Evolutionary conservation across 1,284 basidiomycete genomes (phyloP).

Genomic region (Athelia sp.): DNA sequence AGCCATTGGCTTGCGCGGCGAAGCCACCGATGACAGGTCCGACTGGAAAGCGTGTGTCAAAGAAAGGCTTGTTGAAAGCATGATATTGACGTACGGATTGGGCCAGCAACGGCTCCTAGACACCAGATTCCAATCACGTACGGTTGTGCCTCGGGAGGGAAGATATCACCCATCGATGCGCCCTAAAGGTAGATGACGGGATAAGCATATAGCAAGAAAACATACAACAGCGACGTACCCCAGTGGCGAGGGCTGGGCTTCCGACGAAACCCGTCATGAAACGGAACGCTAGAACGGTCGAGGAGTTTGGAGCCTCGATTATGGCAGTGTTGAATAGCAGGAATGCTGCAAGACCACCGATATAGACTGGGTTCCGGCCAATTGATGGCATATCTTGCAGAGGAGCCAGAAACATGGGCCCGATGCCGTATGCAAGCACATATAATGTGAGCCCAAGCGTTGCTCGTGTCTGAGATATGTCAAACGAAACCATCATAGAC

Average conservation of each 20-base stretch:
- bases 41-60: neutral
- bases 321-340: slow-evolving; percentile 53
- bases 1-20: slow-evolving; percentile 27
- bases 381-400: slow-evolving; percentile 42
- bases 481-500: slow-evolving; percentile 39
- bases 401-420: slow-evolving; percentile 46
- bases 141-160: slow-evolving; percentile 35
- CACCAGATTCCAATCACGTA: slow-evolving; percentile 54
- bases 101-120: slow-evolving; percentile 50
- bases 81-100: slow-evolving; percentile 16
- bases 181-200: neutral
- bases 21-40: slow-evolving; percentile 50
- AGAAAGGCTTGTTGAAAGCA: neutral
- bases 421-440: slow-evolving; percentile 11
- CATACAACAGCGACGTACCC: slow-evolving; percentile 8
- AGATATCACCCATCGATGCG: slow-evolving; percentile 20
- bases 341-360: slow-evolving; percentile 49
- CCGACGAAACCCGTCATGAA: slow-evolving; percentile 58
- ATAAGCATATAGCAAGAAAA: neutral
- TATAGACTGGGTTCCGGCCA: slow-evolving; percentile 44
- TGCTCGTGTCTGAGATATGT: slow-evolving; percentile 39
- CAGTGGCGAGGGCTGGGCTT: slow-evolving; percentile 29
- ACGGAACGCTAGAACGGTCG: slow-evolving; percentile 53
- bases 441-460: slow-evolving; percentile 30
- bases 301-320: slow-evolving; percentile 53